Base-by-base conservation (phyloP, 441 rosid species). In the Gossypium davidsonii region DNA sequence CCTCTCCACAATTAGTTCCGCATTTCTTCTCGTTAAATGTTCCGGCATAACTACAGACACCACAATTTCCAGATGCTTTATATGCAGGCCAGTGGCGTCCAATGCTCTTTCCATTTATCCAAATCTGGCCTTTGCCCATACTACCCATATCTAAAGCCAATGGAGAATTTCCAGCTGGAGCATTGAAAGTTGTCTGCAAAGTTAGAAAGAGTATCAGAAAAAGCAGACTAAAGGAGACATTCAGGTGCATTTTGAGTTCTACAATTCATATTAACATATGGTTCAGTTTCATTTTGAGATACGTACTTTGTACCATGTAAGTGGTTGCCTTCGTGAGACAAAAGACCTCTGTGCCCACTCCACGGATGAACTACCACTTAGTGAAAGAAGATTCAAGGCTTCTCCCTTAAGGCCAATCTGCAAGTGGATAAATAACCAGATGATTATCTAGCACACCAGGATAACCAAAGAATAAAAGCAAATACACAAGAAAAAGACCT, bases 61-160 rank as follows among this genome's bases (percentile, higher is more conserved):
- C 84, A 68, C 99, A 96, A 69, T 75, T 75, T 70, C 97, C 99
- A 51, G 91, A 59, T 34, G 97, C 98, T 80, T 91, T 90, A 31
- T 91, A 93, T 1, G 97, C 97, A 74, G 99, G 97, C 99, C 97
- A 93, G 77, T 90, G 83, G 53, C 99, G 97, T 52, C 99, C 99
- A 37, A 91, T 58, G 76, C 91, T 88, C 82, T 88, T 90, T 64
- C 97, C 99, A 67, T 96, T 96, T 73, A 96, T 87, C 99, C 99
- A 95, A 59, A 89, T 83, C 78, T 93, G 98, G 64, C 99, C 99
- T 85, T 95, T 95, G 12, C 97, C 93, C 99, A 95, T 95, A 79
- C 93, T 90, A 71, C 81, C 79, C 98, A 96, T 90, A 76, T 96
- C 99, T 49, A 95, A 77, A 75, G 98, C 98, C 78, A 95, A 72